These are phyloP conservation scores for Venturia nashicola DNA, from an alignment of 2,329 filamentous ascomycete species.

Conservation along the genomic window DNA sequence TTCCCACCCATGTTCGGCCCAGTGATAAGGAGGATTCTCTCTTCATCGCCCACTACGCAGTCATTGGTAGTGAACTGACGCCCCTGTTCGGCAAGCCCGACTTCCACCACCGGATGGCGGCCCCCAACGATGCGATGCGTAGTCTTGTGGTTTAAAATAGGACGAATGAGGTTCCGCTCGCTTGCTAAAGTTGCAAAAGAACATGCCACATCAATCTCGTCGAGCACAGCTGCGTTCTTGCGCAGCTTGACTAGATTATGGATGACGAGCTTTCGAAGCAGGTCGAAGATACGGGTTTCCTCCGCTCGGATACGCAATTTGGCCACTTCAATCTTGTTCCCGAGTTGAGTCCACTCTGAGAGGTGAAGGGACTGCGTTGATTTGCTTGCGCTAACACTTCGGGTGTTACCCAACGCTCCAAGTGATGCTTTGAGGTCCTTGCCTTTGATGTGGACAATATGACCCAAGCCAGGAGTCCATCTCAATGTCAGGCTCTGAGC, in stretches of 20 bases:
- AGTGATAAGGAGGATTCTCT: conserved; percentile 52
- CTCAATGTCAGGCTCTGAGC: conserved; percentile 61
- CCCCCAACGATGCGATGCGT: conserved; percentile 71
- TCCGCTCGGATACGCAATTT: conserved; percentile 70
- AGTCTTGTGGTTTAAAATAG: conserved; percentile 51
- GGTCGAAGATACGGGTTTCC: conserved; percentile 67
- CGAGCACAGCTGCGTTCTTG: conserved; percentile 79
- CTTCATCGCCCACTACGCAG: conserved; percentile 62
- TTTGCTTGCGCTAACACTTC: conserved; percentile 64
- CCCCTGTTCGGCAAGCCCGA: conserved; percentile 66
- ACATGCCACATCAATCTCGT: conserved; percentile 83
- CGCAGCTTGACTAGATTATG: conserved; percentile 73
- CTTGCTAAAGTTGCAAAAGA: conserved; percentile 70
- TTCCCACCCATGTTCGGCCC: conserved; percentile 99
- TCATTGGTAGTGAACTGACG: conserved; percentile 77
- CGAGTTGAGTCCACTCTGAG: conserved; percentile 72
- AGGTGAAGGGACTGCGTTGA: conserved; percentile 76
- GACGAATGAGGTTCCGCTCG: conserved; percentile 63
- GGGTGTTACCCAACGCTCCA: conserved; percentile 30
- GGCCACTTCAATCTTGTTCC: conserved; percentile 64
- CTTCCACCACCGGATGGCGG: conserved; percentile 84
- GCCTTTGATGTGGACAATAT: conserved; percentile 83
- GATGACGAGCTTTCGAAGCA: conserved; percentile 64
- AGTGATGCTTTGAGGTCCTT: conserved; percentile 47
- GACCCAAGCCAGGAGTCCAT: conserved; percentile 77